Percentiles rank a stretch among this genome's conserved stretches.
Conservation (phyloP, 2,329 filamentous ascomycete species). For the Dothiorella sarmentorum region DNA sequence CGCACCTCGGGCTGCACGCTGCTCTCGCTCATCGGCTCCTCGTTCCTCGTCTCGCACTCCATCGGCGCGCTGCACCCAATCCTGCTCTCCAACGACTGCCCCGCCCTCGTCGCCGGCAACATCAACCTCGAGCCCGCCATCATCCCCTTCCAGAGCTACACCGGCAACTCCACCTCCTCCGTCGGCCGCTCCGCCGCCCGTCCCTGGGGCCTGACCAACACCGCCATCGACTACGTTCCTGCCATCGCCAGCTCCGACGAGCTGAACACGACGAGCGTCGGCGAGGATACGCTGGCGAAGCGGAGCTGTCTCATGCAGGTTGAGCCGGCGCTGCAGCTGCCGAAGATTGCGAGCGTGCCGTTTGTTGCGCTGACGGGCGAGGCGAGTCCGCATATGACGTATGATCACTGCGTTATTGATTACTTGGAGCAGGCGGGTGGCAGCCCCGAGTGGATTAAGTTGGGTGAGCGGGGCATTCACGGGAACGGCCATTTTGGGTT, state of each 20-base stretch:
- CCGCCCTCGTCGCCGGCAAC: constrained; percentile 23
- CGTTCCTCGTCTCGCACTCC: constrained; percentile 48
- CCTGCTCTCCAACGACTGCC: constrained; percentile 26
- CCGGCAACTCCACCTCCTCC: constrained; percentile 21
- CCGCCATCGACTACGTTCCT: constrained; percentile 10
- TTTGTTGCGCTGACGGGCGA: constrained; percentile 32
- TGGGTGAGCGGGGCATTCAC: constrained; percentile 44
- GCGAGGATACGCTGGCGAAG: constrained; percentile 22
- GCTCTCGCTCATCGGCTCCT: constrained; percentile 43
- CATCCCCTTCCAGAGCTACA: constrained; percentile 19
- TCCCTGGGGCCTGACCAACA: constrained; percentile 17
- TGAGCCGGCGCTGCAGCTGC: constrained; percentile 23
- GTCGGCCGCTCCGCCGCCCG: constrained; percentile 9
- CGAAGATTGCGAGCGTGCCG: constrained; percentile 29
- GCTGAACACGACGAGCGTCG: constrained; percentile 18
- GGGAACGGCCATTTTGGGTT: constrained; percentile 58
- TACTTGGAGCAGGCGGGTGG: constrained; percentile 43
- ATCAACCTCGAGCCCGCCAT: constrained; percentile 26
- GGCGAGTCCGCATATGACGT: constrained; percentile 30
- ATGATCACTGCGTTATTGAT: constrained; percentile 32
- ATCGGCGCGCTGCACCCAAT: constrained; percentile 25
- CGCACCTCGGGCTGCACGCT: constrained; percentile 30
- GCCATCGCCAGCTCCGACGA: constrained; percentile 9
- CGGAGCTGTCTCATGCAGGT: constrained; percentile 26
- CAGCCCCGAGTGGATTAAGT: constrained; percentile 41